Evolutionary conservation across 116 monocot species (phyloP).

Genomic region (Iris pallida): DNA sequence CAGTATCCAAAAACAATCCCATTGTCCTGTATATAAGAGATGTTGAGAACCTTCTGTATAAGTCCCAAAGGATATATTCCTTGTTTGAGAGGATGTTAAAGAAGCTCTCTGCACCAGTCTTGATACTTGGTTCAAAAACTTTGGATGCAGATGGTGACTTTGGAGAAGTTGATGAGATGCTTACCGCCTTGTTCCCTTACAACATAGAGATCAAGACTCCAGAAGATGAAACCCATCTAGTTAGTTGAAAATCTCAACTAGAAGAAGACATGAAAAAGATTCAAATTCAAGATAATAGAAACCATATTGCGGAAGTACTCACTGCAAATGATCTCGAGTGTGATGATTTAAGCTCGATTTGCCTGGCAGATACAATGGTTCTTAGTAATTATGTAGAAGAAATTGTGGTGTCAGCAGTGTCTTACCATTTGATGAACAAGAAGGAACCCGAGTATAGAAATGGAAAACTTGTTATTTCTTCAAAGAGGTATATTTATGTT

Average conservation of each 20-base stretch:
- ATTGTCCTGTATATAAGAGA: too few species aligned
- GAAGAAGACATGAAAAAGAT: conserved; percentile 69
- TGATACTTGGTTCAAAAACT: too few species aligned
- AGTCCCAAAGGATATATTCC: too few species aligned
- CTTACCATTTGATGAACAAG: conserved; percentile 67
- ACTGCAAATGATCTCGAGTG: conserved; percentile 65
- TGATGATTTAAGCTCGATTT: conserved; percentile 64
- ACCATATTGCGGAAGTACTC: conserved; percentile 71
- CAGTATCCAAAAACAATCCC: too few species aligned
- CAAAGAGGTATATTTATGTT: conserved; percentile 43
- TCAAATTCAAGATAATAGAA: conserved; percentile 62
- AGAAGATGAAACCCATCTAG: conserved; percentile 52
- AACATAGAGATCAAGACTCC: conserved; percentile 65
- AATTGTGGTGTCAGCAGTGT: conserved; percentile 64
- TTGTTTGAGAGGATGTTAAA: too few species aligned
- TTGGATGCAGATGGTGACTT: conserved; percentile 27
- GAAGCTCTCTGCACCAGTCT: too few species aligned
- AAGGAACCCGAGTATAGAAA: conserved; percentile 69
- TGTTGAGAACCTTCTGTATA: too few species aligned
- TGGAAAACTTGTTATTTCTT: conserved; percentile 73
- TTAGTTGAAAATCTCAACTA: conserved; percentile 53
- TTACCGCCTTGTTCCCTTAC: conserved; percentile 49
- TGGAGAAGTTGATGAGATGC: conserved; percentile 44
- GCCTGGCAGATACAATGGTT: conserved; percentile 50
- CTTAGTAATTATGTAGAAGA: conserved; percentile 73